Percentiles rank a stretch among this genome's conserved stretches.
phyloP scores from a whole-genome alignment of 805 yeast species.

The Ogataea ramenticola region DNA sequence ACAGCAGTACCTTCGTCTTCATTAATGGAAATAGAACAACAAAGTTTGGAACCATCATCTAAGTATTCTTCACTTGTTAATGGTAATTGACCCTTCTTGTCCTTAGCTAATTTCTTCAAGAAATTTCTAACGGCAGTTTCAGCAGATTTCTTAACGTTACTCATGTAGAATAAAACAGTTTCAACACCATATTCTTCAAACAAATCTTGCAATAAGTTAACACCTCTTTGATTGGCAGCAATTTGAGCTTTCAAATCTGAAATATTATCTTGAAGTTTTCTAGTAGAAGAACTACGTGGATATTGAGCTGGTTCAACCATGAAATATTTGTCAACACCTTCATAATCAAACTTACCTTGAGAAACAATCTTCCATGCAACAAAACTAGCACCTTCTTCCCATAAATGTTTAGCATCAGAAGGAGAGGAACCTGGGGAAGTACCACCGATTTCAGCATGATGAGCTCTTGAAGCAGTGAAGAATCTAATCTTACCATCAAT shows the following conservation, averaged over 20 bases:
- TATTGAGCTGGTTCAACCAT: slow-evolving; percentile 67
- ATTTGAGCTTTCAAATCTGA: slow-evolving; percentile 82
- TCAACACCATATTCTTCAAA: slow-evolving; percentile 50
- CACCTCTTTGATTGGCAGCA: slow-evolving; percentile 85
- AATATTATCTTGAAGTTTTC: slow-evolving; percentile 75
- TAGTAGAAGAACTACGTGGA: slow-evolving; percentile 86
- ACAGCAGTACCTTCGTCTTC: no score
- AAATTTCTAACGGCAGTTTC: no score
- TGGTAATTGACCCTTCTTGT: no score
- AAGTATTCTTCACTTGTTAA: no score
- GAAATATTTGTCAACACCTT: slow-evolving; percentile 51
- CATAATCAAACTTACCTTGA: slow-evolving; percentile 70
- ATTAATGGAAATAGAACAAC: no score
- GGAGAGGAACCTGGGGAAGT: slow-evolving; percentile 92
- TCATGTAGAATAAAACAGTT: no score
- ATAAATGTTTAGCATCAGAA: slow-evolving; percentile 74
- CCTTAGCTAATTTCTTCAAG: no score
- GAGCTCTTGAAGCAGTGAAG: slow-evolving; percentile 91
- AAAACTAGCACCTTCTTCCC: slow-evolving; percentile 89
- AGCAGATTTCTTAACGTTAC: no score
- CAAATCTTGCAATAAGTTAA: slow-evolving; percentile 50
- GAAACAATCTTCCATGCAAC: slow-evolving; percentile 67
- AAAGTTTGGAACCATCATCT: no score
- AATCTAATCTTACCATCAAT: slow-evolving; percentile 54
- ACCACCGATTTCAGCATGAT: slow-evolving; percentile 95